Base-by-base conservation (phyloP, 768 basidiomycete species). In the Trametes cingulata region DNA sequence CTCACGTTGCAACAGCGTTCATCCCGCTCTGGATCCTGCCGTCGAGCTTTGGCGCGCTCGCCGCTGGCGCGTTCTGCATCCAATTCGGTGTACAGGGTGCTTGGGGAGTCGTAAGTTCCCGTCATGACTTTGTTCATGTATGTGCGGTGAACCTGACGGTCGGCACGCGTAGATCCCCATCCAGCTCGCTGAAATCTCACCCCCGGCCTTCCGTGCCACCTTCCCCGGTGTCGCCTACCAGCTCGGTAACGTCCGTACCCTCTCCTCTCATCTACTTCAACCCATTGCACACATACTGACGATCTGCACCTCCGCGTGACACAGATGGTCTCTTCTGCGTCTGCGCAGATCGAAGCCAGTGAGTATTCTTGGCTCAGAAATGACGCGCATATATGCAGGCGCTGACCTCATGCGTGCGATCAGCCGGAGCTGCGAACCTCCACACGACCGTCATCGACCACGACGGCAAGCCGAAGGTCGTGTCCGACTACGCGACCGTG, bases 61-160 rank as follows among this genome's bases (percentile, higher is more conserved):
- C 90, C 0, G 91, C 91, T 0, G 92, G 92, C 9, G 93, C 92
- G 0, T 96, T 95, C 75, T 93, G 83, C 65, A 77, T 93, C 15
- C 93, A 95, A 68, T 84, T 91, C 64, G 91, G 91, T 51, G 91
- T 95, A 0, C 94, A 96, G 71, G 93, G 92, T 1, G 93, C 91
- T 37, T 93, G 91, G 90, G 91, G 91, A 66, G 87, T 92, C 12
- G 90, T 92, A 68, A 64, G 88, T 71, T 1, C n/a, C 27, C n/a
- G 8, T 37, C 27, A 2, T 50, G 7, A n/a, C 39, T 13, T 17
- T 40, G 40, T 22, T 7, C 51, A 46, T 40, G 27, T 42, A 19
- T 39, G 22, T n/a, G 29, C 24, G 25, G n/a, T 35, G 25, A n/a
- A 22, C 36, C 50, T 51, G 37, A 15, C 39, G 13, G 10, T 43